Base-by-base conservation (phyloP, 2,329 filamentous ascomycete species). In the Xylaria sp. region DNA sequence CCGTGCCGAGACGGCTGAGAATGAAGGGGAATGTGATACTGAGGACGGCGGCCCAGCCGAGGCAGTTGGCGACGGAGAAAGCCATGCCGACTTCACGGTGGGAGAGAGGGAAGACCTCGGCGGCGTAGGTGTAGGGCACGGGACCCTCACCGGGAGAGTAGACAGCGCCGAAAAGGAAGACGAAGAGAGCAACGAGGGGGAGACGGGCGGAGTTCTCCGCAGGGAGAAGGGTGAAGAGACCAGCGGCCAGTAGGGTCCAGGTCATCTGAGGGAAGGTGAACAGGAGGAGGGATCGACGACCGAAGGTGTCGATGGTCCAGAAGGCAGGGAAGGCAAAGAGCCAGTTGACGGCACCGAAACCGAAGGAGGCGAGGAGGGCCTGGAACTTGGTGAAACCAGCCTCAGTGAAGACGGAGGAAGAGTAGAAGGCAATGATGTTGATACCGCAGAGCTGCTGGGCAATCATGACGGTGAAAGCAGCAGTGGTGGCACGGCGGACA, bases 391-490 rank as follows among this genome's bases (percentile, higher is more conserved):
- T 72, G 42, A 84, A 83, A 3, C 85, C 85, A 1, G 86, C 81
- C 0, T 86, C 71, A 37, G 72, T 67, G 67, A 86, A 86, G 13
- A 86, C 77, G 4, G 84, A 86, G 0, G 84, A 86, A 0, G 84
- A 88, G 73, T 92, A 91, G 72, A 91, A 91, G 0, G 88, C 86
- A 58, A 91, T 88, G 59, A 91, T 88, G 70, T 90, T 90, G 72
- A 89, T 81, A 55, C 74, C 83, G 66, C 85, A 88, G 81, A 89
- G 86, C 72, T 89, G 86, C 72, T 89, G 87, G 0, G 85, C 85
- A 67, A 89, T 85, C 91, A 95, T 95, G 65, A 93, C 89, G 1
- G 85, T 84, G 64, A 86, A 89, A 0, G 90, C 88, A 4, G 90
- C 91, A 35, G 89, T 79, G 2, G 86, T 92, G 2, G 91, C 91